Conservation (phyloP, 345 rosid species). For the Boechera stricta region DNA sequence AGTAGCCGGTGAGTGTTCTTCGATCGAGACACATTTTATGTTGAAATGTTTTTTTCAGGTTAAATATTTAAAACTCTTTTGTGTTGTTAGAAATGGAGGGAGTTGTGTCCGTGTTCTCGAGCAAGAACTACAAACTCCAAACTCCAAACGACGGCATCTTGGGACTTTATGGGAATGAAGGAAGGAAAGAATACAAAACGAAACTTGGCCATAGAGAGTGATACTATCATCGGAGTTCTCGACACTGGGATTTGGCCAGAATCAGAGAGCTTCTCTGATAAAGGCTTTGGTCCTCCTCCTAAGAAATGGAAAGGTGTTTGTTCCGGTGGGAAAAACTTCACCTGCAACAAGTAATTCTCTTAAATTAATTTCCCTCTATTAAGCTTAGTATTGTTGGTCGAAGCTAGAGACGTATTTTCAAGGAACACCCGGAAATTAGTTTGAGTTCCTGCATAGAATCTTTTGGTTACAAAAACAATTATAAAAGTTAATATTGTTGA, state of each 20-base stretch:
- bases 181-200: conserved; percentile 4
- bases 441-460: no score
- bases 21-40: background rate
- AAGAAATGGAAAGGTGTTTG: conserved; percentile 63
- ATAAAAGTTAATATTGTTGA: background rate
- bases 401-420: background rate
- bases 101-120: conserved; percentile 59
- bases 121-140: conserved; percentile 31
- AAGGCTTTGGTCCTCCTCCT: conserved; percentile 56
- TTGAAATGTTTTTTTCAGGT: background rate
- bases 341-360: conserved; percentile 56
- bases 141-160: conserved; percentile 58
- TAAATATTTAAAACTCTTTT: background rate
- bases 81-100: conserved; percentile 43
- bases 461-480: no score
- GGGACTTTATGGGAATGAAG: conserved; percentile 61
- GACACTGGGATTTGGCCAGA: conserved; percentile 58
- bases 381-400: background rate
- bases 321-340: conserved; percentile 52
- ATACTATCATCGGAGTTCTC: conserved; percentile 46
- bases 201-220: conserved; percentile 17
- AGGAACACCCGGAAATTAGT: no score
- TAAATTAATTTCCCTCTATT: background rate
- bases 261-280: conserved; percentile 49
- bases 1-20: conserved; percentile 47